Evolutionary conservation across 805 yeast species (phyloP).

Genomic region (Jamesozyma lodderae): DNA sequence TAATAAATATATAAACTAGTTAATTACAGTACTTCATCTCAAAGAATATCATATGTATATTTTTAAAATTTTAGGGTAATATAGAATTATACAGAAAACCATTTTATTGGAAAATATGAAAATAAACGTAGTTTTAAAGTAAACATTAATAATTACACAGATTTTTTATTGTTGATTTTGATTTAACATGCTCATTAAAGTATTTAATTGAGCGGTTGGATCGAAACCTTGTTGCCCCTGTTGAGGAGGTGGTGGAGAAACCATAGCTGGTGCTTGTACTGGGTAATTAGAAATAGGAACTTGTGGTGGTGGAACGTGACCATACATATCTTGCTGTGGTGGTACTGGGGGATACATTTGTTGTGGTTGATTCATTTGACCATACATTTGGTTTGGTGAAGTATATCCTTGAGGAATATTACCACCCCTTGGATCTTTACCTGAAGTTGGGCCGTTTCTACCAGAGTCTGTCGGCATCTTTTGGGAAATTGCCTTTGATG

Average conservation of each 20-base stretch:
- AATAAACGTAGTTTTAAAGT: too few relatives aligned
- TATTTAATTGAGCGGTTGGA: constrained; percentile 34
- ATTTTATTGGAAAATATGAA: too few relatives aligned
- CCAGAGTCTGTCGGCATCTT: constrained; percentile 89
- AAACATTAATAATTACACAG: too few relatives aligned
- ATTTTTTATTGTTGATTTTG: constrained; percentile 30
- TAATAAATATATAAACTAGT: too few relatives aligned
- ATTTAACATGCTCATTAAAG: constrained; percentile 36
- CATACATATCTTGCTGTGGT: constrained; percentile 5
- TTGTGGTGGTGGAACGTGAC: constrained; percentile 1
- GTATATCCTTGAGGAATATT: constrained; percentile 5
- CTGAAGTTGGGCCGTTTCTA: constrained; percentile 77
- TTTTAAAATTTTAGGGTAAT: too few relatives aligned
- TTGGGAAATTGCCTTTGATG: constrained; percentile 83
- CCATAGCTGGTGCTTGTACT: constrained; percentile 14
- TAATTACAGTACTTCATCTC: too few relatives aligned
- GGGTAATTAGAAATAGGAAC: constrained; percentile 1
- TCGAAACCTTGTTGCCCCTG: constrained; percentile 21
- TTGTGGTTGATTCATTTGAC: constrained; percentile 15
- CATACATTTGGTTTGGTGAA: constrained; percentile 11
- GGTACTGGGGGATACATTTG: constrained; percentile 6
- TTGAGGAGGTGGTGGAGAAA: constrained; percentile 18
- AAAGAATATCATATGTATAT: too few relatives aligned
- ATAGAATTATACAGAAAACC: too few relatives aligned
- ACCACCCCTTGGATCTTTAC: constrained; percentile 39